These are phyloP conservation scores for Blastomyces emzantsi DNA, from an alignment of 2,329 filamentous ascomycete genomes.

Conservation along the genomic window DNA sequence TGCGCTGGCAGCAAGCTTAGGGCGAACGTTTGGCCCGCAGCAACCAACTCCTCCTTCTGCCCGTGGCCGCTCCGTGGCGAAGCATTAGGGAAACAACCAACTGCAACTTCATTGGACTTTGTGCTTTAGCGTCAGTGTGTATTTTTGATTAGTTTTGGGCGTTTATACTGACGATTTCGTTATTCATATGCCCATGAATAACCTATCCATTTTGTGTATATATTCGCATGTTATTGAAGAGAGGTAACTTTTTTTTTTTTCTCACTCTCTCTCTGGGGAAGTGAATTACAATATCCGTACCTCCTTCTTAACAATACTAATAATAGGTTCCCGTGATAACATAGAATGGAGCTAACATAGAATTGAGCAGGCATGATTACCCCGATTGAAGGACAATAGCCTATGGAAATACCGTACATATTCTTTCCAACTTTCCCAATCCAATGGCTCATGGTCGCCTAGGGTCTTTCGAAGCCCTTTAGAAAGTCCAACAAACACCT, in stretches of 20 bases:
- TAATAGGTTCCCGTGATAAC: not conserved
- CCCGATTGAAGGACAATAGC: not conserved
- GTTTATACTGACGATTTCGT: not conserved
- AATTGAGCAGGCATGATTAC: not conserved
- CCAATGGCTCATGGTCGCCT: not conserved
- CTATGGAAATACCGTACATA: not conserved
- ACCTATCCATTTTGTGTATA: not conserved
- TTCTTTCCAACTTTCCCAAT: not conserved
- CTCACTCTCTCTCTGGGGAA: not conserved
- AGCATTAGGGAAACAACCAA: not conserved
- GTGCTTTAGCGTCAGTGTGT: not conserved
- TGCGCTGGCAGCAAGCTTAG: conserved; percentile 23
- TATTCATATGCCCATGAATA: not conserved
- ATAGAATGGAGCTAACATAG: not conserved
- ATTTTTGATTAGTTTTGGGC: not conserved
- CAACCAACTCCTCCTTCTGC: not conserved
- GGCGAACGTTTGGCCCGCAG: conserved; percentile 11
- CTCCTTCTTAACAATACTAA: not conserved
- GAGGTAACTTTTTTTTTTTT: not conserved
- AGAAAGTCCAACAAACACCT: not conserved
- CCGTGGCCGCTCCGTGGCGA: not conserved
- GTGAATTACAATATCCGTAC: not conserved
- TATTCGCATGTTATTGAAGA: not conserved
- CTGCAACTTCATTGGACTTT: not conserved
- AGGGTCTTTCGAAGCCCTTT: not conserved